Base-by-base conservation (phyloP, 768 basidiomycete species). In the Termitomyces titanicus region DNA sequence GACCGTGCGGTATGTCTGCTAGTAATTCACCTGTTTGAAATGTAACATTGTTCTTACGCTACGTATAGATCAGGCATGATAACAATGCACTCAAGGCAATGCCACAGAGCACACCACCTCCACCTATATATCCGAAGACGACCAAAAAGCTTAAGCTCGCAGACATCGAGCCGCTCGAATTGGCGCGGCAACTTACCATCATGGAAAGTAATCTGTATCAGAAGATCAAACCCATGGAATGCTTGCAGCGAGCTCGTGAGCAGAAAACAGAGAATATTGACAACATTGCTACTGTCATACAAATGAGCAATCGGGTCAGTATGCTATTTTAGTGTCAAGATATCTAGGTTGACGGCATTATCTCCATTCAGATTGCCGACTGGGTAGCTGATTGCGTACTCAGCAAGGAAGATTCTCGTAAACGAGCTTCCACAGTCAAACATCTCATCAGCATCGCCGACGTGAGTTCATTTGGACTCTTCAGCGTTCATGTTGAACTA, bases 381-480 rank as follows among this genome's bases (percentile, higher is more conserved):
- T 97, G 94, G 94, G 93, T 97, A 11, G 89, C 89, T 2, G 88
- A 93, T 59, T 79, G 85, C 2, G 83, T 97, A n/a, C 79, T 96
- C 24, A 76, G 70, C 51, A 83, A 87, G 53, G 89, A 92, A 51
- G 93, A 96, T 64, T 85, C 89, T 3, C 85, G 88, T 62, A 86
- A 85, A 67, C 85, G 97, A 18, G 94, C 92, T 3, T 69, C 73
- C 13, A 71, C 89, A 44, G 82, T 99, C 50, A 98, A 95, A 67
- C 89, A 97, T 60, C 88, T 98, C 60, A 95, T 99, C 63, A 79
- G 79, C 58, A 79, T 96, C 39, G 96, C 97, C 34, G 94, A 98
- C 60, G 95, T 96, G 57, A 68, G 92, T 77, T 1, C 37, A 27
- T 22, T 29, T 9, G 29, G 40, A 12, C 29, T n/a, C n/a, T 45